Conservation (phyloP, 768 basidiomycete species). For the Auricularia auricula-judae region DNA sequence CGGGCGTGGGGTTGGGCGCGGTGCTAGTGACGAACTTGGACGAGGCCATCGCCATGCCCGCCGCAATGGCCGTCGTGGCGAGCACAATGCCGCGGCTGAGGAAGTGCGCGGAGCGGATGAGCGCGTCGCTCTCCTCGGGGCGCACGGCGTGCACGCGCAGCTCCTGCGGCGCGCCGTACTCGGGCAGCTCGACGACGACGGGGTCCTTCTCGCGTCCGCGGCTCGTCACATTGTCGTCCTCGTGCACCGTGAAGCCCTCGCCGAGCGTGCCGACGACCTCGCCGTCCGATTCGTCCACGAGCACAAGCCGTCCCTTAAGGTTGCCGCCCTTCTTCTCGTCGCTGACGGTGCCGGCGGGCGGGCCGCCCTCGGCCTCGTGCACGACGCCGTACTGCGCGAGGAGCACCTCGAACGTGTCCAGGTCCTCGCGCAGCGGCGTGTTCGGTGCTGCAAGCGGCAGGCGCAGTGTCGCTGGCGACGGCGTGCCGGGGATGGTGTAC, state of each 20-base stretch:
- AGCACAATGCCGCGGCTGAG: conserved; percentile 59
- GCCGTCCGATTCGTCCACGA: conserved; percentile 62
- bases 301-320: conserved; percentile 46
- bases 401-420: conserved; percentile 56
- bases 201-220: conserved; percentile 46
- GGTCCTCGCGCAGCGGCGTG: conserved; percentile 36
- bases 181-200: conserved; percentile 62
- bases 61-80: conserved; percentile 51
- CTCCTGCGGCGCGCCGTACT: conserved; percentile 27
- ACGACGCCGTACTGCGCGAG: conserved; percentile 49
- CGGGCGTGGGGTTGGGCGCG: conserved; percentile 36
- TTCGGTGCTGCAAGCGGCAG: conserved; percentile 15
- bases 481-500: conserved; percentile 25
- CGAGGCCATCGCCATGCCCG: conserved; percentile 51
- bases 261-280: conserved; percentile 64
- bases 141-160: conserved; percentile 53
- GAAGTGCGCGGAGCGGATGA: conserved; percentile 45
- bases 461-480: conserved; percentile 5
- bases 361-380: conserved; percentile 7
- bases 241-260: conserved; percentile 40
- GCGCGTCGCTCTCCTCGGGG: conserved; percentile 59
- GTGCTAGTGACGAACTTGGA: conserved; percentile 51
- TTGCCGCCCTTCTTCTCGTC: conserved; percentile 22
- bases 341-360: conserved; percentile 10
- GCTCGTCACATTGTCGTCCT: conserved; percentile 44